A percentile compares a stretch with the other conserved stretches of the same genome.
Conservation (phyloP, 1,284 basidiomycete genomes). For the Sphaerobolus stellatus region DNA sequence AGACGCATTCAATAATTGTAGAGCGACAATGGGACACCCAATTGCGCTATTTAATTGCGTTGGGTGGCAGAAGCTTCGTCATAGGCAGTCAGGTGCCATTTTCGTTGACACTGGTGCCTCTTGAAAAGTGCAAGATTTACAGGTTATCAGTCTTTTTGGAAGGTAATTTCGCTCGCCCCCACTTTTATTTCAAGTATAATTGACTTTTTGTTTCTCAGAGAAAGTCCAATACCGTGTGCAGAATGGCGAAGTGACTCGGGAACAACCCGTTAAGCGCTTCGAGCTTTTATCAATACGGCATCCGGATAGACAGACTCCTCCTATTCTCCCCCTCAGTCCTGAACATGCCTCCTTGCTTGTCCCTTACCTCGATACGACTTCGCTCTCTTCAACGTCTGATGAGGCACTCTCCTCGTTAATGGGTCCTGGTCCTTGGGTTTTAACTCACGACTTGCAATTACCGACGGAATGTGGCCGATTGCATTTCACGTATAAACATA, state of each 20-base stretch:
- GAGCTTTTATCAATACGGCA: conserved; percentile 70
- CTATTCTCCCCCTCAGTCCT: conserved; percentile 68
- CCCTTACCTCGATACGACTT: conserved; percentile 55
- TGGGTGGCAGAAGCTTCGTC: conserved; percentile 80
- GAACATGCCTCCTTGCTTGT: conserved; percentile 49
- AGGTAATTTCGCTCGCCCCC: conserved; percentile 48
- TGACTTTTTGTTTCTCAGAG: conserved; percentile 44
- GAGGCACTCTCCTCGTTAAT: conserved; percentile 58
- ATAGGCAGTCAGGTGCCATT: conserved; percentile 85
- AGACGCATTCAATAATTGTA: conserved; percentile 78
- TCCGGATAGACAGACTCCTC: conserved; percentile 44
- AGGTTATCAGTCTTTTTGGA: conserved; percentile 79
- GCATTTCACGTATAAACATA: conserved; percentile 83
- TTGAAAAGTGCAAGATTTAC: conserved; percentile 83
- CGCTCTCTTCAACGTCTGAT: conserved; percentile 38
- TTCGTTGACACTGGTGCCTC: conserved; percentile 79
- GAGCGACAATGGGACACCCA: conserved; percentile 93
- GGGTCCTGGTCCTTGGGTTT: conserved; percentile 75
- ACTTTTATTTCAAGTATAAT: conserved; percentile 1
- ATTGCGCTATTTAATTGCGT: conserved; percentile 79
- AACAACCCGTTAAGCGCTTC: conserved; percentile 69
- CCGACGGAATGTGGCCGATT: conserved; percentile 58
- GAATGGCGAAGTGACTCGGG: conserved; percentile 69
- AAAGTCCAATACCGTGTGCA: conserved; percentile 78
- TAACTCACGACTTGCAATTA: conserved; percentile 56